phyloP scores from a whole-genome alignment of 2,329 filamentous ascomycete genomes.

The Colletotrichum limetticola region DNA sequence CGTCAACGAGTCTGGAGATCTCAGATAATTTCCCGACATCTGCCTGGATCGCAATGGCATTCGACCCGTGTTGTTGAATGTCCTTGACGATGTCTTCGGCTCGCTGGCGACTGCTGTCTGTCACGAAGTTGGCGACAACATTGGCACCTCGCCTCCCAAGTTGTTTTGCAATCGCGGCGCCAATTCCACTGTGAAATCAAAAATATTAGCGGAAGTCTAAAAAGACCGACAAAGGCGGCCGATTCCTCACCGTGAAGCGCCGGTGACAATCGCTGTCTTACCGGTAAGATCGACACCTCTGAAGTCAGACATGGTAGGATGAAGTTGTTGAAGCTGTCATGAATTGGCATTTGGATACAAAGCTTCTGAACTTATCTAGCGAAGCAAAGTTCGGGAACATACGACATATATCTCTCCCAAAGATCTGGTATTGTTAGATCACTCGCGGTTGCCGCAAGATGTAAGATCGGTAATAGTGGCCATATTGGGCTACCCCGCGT shows the following conservation, averaged over 20 bases:
- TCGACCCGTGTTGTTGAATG: slow-evolving; percentile 35
- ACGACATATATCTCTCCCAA: too few species aligned
- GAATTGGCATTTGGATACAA: too few species aligned
- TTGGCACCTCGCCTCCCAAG: slow-evolving; percentile 67
- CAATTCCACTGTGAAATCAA: slow-evolving; percentile 50
- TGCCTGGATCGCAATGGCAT: slow-evolving; percentile 34
- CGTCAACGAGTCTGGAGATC: slow-evolving; percentile 36
- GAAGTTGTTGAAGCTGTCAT: neutral
- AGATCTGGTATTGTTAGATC: neutral
- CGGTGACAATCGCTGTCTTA: slow-evolving; percentile 33
- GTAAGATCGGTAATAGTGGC: neutral
- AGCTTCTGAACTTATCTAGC: neutral
- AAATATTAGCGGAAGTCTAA: neutral
- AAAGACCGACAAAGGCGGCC: neutral
- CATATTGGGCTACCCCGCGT: neutral
- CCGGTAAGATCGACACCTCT: slow-evolving; percentile 38
- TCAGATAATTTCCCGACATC: slow-evolving; percentile 34
- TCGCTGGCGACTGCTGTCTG: slow-evolving; percentile 32
- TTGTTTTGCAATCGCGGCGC: slow-evolving; percentile 71
- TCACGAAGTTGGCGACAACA: slow-evolving; percentile 38
- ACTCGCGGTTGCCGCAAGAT: neutral
- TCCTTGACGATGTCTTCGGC: slow-evolving; percentile 35
- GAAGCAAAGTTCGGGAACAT: neutral
- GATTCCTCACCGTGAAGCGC: slow-evolving; percentile 31
- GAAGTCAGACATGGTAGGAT: slow-evolving; percentile 27